Conservation (phyloP, 345 rosid genomes). For the Zanthoxylum bungeanum region DNA sequence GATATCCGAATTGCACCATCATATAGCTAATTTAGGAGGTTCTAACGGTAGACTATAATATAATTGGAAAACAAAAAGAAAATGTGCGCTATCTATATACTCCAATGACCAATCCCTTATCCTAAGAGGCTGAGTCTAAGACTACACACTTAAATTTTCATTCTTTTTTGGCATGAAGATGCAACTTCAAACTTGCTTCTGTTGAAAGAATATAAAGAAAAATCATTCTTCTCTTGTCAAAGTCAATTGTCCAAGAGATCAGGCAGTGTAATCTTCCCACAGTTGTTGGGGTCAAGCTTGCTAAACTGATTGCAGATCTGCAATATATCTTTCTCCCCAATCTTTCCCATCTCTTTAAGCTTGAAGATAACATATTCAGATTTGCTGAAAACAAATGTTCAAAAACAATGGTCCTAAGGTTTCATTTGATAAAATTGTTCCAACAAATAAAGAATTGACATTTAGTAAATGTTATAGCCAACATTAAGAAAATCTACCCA, state of each 20-base stretch:
- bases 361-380: slow-evolving; percentile 68
- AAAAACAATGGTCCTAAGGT: not conserved
- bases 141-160: not conserved
- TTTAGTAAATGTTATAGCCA: no score
- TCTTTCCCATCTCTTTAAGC: slow-evolving; percentile 74
- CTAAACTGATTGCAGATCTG: slow-evolving; percentile 56
- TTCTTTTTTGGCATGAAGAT: not conserved
- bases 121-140: not conserved
- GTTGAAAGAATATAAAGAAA: not conserved
- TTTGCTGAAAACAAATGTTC: slow-evolving; percentile 37
- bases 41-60: no score
- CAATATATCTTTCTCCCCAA: slow-evolving; percentile 54
- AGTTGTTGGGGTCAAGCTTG: slow-evolving; percentile 58
- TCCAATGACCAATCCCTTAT: not conserved
- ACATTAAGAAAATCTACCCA: not conserved
- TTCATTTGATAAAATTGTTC: not conserved
- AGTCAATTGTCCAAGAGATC: slow-evolving; percentile 38
- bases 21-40: no score
- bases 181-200: not conserved
- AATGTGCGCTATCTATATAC: not conserved
- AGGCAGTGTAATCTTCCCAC: slow-evolving; percentile 54
- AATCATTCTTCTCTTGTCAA: slow-evolving; percentile 4
- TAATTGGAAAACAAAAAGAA: not conserved
- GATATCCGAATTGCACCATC: no score
- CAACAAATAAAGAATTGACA: not conserved